phyloP scores from a whole-genome alignment of 345 rosid species.

The Fremontodendron californicum region DNA sequence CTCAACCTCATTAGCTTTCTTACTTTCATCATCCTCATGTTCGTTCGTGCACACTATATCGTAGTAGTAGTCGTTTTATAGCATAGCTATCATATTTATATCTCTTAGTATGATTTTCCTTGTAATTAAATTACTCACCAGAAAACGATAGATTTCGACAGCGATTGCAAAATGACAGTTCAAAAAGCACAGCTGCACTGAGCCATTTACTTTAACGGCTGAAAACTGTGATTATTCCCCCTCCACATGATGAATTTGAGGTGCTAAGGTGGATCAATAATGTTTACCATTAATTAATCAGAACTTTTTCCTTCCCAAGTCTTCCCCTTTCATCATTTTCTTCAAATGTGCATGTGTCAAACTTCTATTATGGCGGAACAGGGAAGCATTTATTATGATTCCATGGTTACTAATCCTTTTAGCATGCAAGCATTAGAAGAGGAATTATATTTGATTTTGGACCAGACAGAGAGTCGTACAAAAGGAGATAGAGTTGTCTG shows the following conservation, averaged over 20 bases:
- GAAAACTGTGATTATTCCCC: not conserved
- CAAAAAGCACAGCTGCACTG: conserved; percentile 11
- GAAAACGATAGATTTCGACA: conserved; percentile 7
- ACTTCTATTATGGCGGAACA: not conserved
- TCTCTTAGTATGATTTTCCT: not conserved
- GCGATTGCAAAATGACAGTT: conserved; percentile 19
- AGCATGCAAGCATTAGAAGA: not conserved
- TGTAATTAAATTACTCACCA: not conserved
- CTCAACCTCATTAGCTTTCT: not conserved
- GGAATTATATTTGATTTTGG: not conserved
- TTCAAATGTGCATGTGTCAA: conserved; percentile 27
- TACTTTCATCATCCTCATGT: not conserved
- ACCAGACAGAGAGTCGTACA: conserved; percentile 3
- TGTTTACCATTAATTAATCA: not conserved
- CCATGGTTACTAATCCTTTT: not conserved
- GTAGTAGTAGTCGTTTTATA: not conserved
- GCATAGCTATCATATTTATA: not conserved
- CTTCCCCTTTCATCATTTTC: conserved; percentile 21
- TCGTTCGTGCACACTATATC: not conserved
- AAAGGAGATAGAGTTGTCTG: not conserved
- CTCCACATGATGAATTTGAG: conserved; percentile 11
- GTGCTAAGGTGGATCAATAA: not conserved
- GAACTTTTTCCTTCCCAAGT: not conserved
- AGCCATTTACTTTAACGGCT: conserved; percentile 20
- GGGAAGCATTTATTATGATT: not conserved